A percentile compares a stretch with the other conserved stretches of the same genome.
phyloP scores from a whole-genome alignment of 306 rosid genomes.

The Carpinus viminea region DNA sequence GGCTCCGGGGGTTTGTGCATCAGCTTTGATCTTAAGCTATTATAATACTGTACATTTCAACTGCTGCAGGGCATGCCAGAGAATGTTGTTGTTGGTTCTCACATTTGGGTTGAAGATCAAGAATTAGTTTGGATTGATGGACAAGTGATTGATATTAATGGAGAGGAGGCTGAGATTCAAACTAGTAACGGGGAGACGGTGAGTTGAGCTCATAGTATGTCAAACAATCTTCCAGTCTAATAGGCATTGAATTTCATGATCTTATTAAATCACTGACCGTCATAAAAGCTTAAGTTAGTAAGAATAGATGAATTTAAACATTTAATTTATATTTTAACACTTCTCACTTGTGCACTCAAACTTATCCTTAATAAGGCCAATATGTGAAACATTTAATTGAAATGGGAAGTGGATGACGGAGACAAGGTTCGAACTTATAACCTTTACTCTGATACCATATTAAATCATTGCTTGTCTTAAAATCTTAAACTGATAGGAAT shows the following conservation, averaged over 20 bases:
- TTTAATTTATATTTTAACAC: too few relatives aligned
- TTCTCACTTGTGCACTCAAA: too few relatives aligned
- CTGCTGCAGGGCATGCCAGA: constrained; percentile 62
- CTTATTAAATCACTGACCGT: background rate
- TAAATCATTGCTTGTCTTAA: too few relatives aligned
- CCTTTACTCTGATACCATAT: too few relatives aligned
- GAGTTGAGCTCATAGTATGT: constrained; percentile 18
- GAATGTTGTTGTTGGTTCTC: constrained; percentile 79
- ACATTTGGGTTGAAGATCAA: constrained; percentile 74
- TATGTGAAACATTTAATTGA: too few relatives aligned
- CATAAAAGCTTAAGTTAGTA: too few relatives aligned
- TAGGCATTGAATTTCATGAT: background rate
- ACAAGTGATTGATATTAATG: constrained; percentile 56
- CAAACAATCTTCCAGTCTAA: background rate
- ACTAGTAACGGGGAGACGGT: constrained; percentile 63
- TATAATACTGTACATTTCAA: constrained; percentile 17
- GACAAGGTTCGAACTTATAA: too few relatives aligned
- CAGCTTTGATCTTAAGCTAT: constrained; percentile 14
- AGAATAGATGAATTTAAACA: too few relatives aligned
- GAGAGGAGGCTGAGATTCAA: constrained; percentile 84
- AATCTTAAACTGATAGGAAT: too few relatives aligned
- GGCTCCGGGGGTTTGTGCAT: too few relatives aligned
- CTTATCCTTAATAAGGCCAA: too few relatives aligned
- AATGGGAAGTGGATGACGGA: too few relatives aligned
- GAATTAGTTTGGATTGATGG: constrained; percentile 85